These are phyloP conservation scores for Penicillium nordicum DNA, from an alignment of 2,329 filamentous ascomycete genomes.

Conservation along the genomic window DNA sequence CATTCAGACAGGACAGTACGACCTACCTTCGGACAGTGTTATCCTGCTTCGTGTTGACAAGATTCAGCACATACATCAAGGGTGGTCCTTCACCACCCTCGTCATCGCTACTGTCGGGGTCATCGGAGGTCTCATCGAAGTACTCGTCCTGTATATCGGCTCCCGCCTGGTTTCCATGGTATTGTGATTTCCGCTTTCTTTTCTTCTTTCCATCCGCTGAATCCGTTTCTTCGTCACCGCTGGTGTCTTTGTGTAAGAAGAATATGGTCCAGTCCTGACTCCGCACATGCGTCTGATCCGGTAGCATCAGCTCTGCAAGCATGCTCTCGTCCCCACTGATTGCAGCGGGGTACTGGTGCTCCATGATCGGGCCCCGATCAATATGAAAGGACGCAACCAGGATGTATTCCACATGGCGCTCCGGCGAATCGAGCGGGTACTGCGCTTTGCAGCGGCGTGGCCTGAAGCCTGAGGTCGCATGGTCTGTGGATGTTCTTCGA, in stretches of 20 bases:
- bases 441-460: slow-evolving; percentile 65
- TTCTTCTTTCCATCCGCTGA: slow-evolving; percentile 45
- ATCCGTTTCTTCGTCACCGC: slow-evolving; percentile 73
- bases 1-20: background rate
- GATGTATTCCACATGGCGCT: slow-evolving; percentile 99
- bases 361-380: slow-evolving; percentile 93
- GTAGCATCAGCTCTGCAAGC: slow-evolving; percentile 96
- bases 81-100: slow-evolving; percentile 78
- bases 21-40: slow-evolving; percentile 71
- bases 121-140: slow-evolving; percentile 43
- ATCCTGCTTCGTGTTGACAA: slow-evolving; percentile 98
- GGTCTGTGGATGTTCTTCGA: slow-evolving; percentile 36
- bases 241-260: slow-evolving; percentile 94
- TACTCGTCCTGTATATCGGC: slow-evolving; percentile 50
- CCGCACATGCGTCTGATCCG: slow-evolving; percentile 90
- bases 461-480: slow-evolving; percentile 47
- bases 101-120: slow-evolving; percentile 55
- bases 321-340: slow-evolving; percentile 98
- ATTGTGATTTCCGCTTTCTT: slow-evolving; percentile 47
- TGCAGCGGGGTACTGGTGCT: slow-evolving; percentile 91
- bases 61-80: slow-evolving; percentile 91
- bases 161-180: slow-evolving; percentile 44
- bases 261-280: slow-evolving; percentile 99
- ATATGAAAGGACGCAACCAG: slow-evolving; percentile 97
- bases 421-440: slow-evolving; percentile 67